Evolutionary conservation across 306 rosid species (phyloP).

Genomic region (Argentina anserina): DNA sequence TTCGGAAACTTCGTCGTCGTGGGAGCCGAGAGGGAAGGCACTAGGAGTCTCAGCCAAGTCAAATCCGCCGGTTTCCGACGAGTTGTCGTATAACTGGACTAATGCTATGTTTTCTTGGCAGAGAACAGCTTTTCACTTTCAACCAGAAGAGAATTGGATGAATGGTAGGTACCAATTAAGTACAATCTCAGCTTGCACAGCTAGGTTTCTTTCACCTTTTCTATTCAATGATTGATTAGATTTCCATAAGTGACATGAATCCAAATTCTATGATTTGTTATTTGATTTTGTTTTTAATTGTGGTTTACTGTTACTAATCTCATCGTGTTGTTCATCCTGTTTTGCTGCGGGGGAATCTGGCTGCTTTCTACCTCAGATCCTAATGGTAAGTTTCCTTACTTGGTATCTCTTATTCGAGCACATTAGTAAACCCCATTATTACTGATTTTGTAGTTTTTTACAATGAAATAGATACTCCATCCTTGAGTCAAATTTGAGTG

Average conservation of each 20-base stretch:
- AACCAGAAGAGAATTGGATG: slow-evolving; percentile 73
- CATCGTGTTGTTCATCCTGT: background rate
- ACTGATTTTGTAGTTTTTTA: too few relatives aligned
- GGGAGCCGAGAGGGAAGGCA: slow-evolving; percentile 48
- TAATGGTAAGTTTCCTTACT: slow-evolving; percentile 50
- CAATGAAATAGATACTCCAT: too few relatives aligned
- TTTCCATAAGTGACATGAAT: slow-evolving; percentile 6
- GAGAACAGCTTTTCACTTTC: slow-evolving; percentile 76
- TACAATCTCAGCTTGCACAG: background rate
- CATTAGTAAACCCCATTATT: background rate
- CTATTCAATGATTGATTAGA: background rate
- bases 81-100: slow-evolving; percentile 58
- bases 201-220: background rate
- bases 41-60: slow-evolving; percentile 84
- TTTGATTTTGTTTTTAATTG: background rate
- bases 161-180: slow-evolving; percentile 61
- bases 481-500: too few relatives aligned
- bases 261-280: background rate
- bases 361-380: slow-evolving; percentile 62
- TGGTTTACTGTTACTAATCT: slow-evolving; percentile 18
- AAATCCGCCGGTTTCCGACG: slow-evolving; percentile 25
- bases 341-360: slow-evolving; percentile 22
- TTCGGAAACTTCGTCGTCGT: slow-evolving; percentile 1
- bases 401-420: background rate
- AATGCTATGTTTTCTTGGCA: slow-evolving; percentile 88